Evolutionary conservation across 2,329 filamentous ascomycete genomes (phyloP), one percentile per base, ranked within the genome.

Genomic region (Botrytis porri): DNA sequence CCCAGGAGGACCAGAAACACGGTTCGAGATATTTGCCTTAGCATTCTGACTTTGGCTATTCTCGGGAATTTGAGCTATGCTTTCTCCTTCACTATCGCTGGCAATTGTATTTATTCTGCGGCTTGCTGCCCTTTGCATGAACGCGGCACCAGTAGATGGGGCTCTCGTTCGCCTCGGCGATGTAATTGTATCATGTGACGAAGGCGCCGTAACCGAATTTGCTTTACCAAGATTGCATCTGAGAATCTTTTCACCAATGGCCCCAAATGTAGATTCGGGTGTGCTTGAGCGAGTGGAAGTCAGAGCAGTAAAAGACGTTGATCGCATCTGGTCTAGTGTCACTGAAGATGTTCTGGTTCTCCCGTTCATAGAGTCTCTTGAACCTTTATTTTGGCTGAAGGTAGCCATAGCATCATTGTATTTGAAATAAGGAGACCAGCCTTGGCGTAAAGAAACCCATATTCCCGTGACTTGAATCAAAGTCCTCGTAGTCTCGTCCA

Each of bases 391-490:
- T 43, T 61, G 35, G 4, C 69, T 37, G 48, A 61, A 64, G n/a
- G 64, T 62, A n/a, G 76, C 74, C 74, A 78, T 77, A 7, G 60
- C 75, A 75, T 73, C 82, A 75, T 75, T 78, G 61, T 81, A 81
- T 67, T 79, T 81, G 70, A 81, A 82, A 48, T 82, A 82, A 32
- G 82, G 80, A 16, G 80, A 82, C 80, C 82, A 85, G 14, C 85
- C 84, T 73, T 84, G 81, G 16, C 83, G 83, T 32, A 88, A 80
- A 7, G 84, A 82, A 12, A 88, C 83, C 86, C 86, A 88, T 62
- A 87, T 80, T 4, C 84, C 84, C 4, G 86, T 87, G 37, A 87
- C 82, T 18, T 84, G 81, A 75, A 88, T 87, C n/a, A 88, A 82
- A 22, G 76, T 80, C 75, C 84, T 85, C 73, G 86, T 82, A 45